Conservation (phyloP, 495 filamentous ascomycete species). For the Viridothelium virens region DNA sequence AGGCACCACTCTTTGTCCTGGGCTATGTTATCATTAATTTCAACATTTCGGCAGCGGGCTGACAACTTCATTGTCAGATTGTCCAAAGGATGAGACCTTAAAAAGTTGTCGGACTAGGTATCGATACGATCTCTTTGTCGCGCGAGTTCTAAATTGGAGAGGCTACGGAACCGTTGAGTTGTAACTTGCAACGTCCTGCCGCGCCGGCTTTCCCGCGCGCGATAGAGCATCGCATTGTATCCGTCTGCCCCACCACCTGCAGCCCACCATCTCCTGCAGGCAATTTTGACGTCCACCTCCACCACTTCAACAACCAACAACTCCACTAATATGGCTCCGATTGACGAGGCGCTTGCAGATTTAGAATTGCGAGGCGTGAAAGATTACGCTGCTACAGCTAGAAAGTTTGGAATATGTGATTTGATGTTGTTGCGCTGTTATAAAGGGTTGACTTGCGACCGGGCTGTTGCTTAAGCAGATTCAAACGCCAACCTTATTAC, state of each 20-base stretch:
- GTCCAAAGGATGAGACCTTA: neutral
- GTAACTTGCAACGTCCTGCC: neutral
- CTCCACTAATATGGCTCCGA: no score
- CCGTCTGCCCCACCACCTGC: no score
- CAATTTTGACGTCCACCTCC: no score
- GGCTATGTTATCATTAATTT: neutral
- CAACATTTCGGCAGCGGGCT: neutral
- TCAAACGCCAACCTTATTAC: neutral
- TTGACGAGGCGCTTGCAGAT: no score
- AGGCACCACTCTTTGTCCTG: neutral
- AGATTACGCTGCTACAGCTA: no score
- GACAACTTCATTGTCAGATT: neutral
- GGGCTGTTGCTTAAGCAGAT: neutral
- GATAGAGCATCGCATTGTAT: neutral
- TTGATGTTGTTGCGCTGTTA: neutral
- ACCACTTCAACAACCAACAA: no score
- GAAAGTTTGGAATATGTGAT: neutral
- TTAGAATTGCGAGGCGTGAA: no score
- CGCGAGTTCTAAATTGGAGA: neutral
- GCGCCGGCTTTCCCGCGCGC: neutral
- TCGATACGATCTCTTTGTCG: neutral
- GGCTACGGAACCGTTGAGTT: neutral
- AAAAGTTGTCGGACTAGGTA: neutral
- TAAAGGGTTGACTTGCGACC: neutral
- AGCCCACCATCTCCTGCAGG: no score